Evolutionary conservation across 345 rosid genomes (phyloP), one percentile per base, ranked within the genome.

Genomic region (Pugionium cornutum): DNA sequence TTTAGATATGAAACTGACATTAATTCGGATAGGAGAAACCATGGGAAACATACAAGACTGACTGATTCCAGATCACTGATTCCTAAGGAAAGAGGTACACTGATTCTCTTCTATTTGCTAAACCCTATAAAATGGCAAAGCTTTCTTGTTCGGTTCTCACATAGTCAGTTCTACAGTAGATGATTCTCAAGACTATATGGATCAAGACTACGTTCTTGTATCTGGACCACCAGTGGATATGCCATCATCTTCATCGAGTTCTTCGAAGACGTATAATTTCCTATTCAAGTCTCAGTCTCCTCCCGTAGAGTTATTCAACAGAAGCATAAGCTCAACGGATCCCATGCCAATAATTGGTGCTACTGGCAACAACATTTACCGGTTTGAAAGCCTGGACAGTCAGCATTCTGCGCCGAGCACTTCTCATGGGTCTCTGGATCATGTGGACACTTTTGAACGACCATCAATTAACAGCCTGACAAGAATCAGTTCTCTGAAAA

Each of bases 201-300:
- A 92, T 82, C 96, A 84, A 74, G 99, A 91, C 51, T 95, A 83
- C 78, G 97, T 95, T 83, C 52, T 95, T 39, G 91, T 95, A 41
- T 81, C 92, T 80, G 87, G 89, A 68, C 95, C 99, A n/a, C 84
- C 89, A 40, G 60, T 81, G 81, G 96, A 89, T 61, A 70, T 77
- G 43, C 85, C 89, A 32, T 76, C 89, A 62, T 76, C 86, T 39
- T 83, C 83, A 28, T 63, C 78, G 49, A 76, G 83, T 66, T 66
- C 74, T 60, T 82, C 85, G 61, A 88, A 82, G 68, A 89, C 79
- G 64, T 75, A 73, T 67, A 75, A 75, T 68, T 68, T 76, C 40
- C 85, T 78, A 25, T 71, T 63, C 75, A 85, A 76, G 74, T 78
- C 84, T 36, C 86, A 71, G 53, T 82, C 80, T 67, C 81, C 84